Base-by-base conservation (phyloP, 768 basidiomycete genomes). In the Neoboletus subvelutipes region DNA sequence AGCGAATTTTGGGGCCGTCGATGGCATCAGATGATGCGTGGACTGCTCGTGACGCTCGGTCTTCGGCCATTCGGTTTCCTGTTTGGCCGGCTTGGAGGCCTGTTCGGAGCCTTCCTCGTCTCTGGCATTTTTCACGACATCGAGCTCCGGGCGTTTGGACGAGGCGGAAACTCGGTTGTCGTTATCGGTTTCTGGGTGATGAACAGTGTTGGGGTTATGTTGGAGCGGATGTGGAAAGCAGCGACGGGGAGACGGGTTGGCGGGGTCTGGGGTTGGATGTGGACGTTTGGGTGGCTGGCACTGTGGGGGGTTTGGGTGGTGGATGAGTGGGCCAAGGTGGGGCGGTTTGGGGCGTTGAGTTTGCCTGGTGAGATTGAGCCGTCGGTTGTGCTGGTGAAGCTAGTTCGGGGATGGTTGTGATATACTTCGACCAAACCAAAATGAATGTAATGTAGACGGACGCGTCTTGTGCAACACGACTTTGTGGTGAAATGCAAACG, bases 11-110 rank as follows among this genome's bases (percentile, higher is more conserved):
- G 87, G 87, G 74, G 79, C 0, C 68, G 61, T 56, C 73, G 83
- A 26, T 89, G 87, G 87, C 87, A 89, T 63, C 85, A 87, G 63
- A 60, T 83, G 15, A 82, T 87, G 67, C 78, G 86, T 24, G 75
- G 82, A 41, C 60, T 72, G 24, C 83, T 88, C 61, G 67, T 86
- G 43, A 62, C 67, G 7, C 55, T 82, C 17, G 86, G 84, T 13
- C 71, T 71, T 2, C 71, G 69, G 29, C 83, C 83, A 0, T 60
- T 81, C 20, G 59, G 64, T n/a, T 63, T 66, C 49, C 39, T 85
- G 5, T 67, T 81, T 34, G 85, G 86, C 5, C 77, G 78, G 12
- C 52, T 67, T 1, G 84, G 80, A 4, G 75, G 73, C 4, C 69
- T 87, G 1, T 42, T 88, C 0, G 85, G 84, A 5, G 79, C 78